Evolutionary conservation across 1,139 yeast genomes (phyloP), one percentile per base, ranked within the genome.

Genomic region (Scheffersomyces titani): DNA sequence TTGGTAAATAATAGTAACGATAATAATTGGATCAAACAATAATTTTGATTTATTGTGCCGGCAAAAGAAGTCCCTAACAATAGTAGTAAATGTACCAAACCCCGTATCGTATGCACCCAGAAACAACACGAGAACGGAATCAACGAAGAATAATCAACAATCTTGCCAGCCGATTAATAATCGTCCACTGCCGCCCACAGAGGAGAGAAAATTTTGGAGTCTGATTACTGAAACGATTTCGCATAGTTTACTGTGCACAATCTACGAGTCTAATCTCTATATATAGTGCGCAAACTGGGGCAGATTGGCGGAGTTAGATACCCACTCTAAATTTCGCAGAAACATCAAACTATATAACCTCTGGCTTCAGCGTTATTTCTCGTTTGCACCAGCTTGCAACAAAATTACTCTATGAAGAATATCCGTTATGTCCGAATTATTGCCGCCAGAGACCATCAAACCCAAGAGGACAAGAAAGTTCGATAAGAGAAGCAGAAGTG

Each of bases 401-500:
- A 30, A 4, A n/a, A 30, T 30, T 11, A 13, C 4, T 30, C 13
- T 30, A 30, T 30, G 40, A 30, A 30, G 40, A 30, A 30, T 30
- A 13, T 11, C 40, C 13, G 13, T 16, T 4, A 30, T 30, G 40
- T 30, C 40, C 40, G 40, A 30, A 30, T 13, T 30, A 30, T 11
- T 11, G 40, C 22, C 49, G 49, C 24, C 49, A 46, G 49, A 46
- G n/a, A 11, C 18, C 13, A 16, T 22, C 24, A 46, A 46, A 46
- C 49, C 18, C n/a, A 46, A 46, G 49, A 19, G 49, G 19, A 46
- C 49, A n/a, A 46, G 49, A 18, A 46, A 46, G 49, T 56, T 56
- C 54, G 59, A 57, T 51, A 54, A 53, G 21, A 49, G 60, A 36
- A 71, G 76, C 53, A 58, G 70, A 49, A 63, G 57, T 20, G 76